A percentile compares a stretch with the other conserved stretches of the same genome.
phyloP scores from a whole-genome alignment of 2,329 filamentous ascomycete species.

The Bisporella sp. region DNA sequence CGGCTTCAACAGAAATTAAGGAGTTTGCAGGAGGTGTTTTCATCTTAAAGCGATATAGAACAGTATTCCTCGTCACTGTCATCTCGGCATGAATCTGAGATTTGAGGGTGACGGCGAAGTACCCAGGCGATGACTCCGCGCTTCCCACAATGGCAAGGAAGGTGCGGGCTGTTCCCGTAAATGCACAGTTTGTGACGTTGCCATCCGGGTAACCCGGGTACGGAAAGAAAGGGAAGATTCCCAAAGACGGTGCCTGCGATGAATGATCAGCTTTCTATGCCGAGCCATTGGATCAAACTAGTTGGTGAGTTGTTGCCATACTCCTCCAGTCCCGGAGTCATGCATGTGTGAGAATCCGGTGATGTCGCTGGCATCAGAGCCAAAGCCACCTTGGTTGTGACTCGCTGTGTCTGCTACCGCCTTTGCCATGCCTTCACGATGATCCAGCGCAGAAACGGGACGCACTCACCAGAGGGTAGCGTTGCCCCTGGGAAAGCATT shows the following conservation, averaged over 20 bases:
- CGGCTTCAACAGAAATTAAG: slow-evolving; percentile 41
- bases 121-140: slow-evolving; percentile 53
- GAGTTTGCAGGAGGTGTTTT: slow-evolving; percentile 35
- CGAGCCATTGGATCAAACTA: neutral
- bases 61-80: slow-evolving; percentile 56
- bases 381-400: slow-evolving; percentile 38
- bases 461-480: slow-evolving; percentile 37
- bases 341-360: slow-evolving; percentile 44
- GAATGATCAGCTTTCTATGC: neutral
- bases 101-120: slow-evolving; percentile 53
- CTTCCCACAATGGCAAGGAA: slow-evolving; percentile 36
- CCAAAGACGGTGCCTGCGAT: slow-evolving; percentile 32
- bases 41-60: slow-evolving; percentile 55
- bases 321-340: slow-evolving; percentile 37
- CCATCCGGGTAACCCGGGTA: slow-evolving; percentile 34
- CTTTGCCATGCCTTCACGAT: slow-evolving; percentile 37
- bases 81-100: slow-evolving; percentile 56
- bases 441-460: neutral
- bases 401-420: slow-evolving; percentile 45
- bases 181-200: slow-evolving; percentile 49
- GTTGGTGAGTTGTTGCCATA: neutral
- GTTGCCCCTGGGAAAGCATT: slow-evolving; percentile 47
- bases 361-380: slow-evolving; percentile 39
- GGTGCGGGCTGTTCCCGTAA: slow-evolving; percentile 40
- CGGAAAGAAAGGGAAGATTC: slow-evolving; percentile 40